Evolutionary conservation across 2,329 filamentous ascomycete genomes (phyloP).

Genomic region (Gyromitra esculenta): DNA sequence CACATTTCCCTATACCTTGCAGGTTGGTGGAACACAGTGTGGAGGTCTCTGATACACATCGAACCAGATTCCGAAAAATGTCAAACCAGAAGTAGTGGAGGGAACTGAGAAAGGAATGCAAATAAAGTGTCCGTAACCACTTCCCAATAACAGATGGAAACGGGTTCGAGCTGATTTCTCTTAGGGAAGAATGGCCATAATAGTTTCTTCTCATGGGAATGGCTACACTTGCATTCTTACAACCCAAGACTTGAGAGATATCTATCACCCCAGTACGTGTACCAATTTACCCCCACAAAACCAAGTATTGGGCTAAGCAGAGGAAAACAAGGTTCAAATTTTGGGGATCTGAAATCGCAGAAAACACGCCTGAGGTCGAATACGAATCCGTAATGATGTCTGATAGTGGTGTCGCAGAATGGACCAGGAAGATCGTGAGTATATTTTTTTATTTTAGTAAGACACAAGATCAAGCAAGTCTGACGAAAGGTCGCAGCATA

Average conservation of each 20-base stretch:
- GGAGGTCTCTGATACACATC: constrained; percentile 49
- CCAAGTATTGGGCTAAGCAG: constrained; percentile 15
- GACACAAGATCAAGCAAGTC: not conserved
- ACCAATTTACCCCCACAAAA: not conserved
- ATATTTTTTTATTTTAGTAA: not conserved
- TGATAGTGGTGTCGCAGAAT: constrained; percentile 67
- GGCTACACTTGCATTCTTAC: constrained; percentile 66
- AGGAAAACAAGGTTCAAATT: constrained; percentile 58
- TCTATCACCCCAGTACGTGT: constrained; percentile 59
- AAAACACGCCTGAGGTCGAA: constrained; percentile 68
- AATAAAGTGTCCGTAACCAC: constrained; percentile 65
- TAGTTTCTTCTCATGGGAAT: constrained; percentile 73
- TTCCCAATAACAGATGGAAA: not conserved
- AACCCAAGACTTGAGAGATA: constrained; percentile 60
- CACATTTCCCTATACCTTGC: constrained; percentile 34
- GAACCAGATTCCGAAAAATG: constrained; percentile 64
- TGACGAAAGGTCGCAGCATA: constrained; percentile 64
- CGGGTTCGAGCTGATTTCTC: constrained; percentile 19
- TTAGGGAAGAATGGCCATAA: constrained; percentile 73
- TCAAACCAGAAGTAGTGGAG: constrained; percentile 60
- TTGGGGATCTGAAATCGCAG: constrained; percentile 61
- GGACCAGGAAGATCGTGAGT: constrained; percentile 73
- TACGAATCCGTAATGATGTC: constrained; percentile 71
- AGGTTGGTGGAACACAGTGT: constrained; percentile 8
- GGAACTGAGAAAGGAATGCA: constrained; percentile 61